A percentile compares a stretch with the other conserved stretches of the same genome.
These are phyloP conservation scores for Quaeritorhiza haematococci DNA, from an alignment of 371 early-diverging fungal species.

Conservation along the genomic window DNA sequence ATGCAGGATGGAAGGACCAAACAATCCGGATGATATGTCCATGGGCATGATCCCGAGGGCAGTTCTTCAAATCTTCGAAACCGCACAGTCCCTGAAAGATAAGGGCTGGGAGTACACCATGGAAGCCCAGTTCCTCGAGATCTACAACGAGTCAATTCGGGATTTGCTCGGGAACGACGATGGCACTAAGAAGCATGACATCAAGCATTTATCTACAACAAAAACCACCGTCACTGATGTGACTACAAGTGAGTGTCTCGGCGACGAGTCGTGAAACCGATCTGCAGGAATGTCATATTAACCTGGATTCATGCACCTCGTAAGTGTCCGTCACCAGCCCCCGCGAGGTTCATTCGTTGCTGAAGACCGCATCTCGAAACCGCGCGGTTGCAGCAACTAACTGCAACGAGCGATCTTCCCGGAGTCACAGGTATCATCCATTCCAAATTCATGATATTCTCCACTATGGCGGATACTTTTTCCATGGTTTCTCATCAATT, in stretches of 20 bases:
- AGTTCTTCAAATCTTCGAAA: constrained; percentile 78
- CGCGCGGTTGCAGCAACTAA: constrained; percentile 89
- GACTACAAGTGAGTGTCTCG: constrained; percentile 48
- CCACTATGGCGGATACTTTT: not conserved
- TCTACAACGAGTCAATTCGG: constrained; percentile 93
- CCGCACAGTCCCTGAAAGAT: constrained; percentile 61
- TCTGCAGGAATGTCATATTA: not conserved
- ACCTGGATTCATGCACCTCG: too few relatives aligned
- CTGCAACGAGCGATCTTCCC: constrained; percentile 90
- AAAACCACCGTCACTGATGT: constrained; percentile 76
- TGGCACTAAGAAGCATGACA: constrained; percentile 67
- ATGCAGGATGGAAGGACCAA: constrained; percentile 57
- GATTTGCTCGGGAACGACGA: constrained; percentile 65
- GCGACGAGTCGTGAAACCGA: not conserved
- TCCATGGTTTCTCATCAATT: not conserved
- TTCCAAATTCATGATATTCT: not conserved
- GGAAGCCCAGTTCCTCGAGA: constrained; percentile 86
- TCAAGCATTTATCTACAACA: constrained; percentile 61
- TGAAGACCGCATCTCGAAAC: constrained; percentile 73
- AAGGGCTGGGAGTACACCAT: constrained; percentile 87
- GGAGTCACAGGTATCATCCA: constrained; percentile 73
- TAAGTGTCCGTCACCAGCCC: constrained; percentile 41
- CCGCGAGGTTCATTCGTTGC: constrained; percentile 60
- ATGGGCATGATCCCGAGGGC: constrained; percentile 89
- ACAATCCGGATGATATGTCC: constrained; percentile 26